Evolutionary conservation across 768 basidiomycete genomes (phyloP).

Genomic region (Trametes elegans): DNA sequence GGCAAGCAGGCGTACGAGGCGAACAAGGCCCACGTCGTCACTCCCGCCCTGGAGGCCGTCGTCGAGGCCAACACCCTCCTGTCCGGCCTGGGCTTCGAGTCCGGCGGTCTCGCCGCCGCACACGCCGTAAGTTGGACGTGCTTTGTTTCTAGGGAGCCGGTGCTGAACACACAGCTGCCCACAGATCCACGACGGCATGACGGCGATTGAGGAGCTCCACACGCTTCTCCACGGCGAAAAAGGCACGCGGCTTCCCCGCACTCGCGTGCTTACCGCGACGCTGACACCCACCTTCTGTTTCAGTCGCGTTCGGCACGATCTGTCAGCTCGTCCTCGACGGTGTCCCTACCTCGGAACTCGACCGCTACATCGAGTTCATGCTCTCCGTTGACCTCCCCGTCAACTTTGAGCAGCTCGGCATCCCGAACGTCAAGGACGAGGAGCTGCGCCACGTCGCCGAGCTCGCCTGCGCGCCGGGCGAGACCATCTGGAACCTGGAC

Average conservation of each 20-base stretch:
- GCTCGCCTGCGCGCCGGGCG: constrained; percentile 26
- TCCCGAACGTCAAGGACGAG: constrained; percentile 29
- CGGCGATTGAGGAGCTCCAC: constrained; percentile 29
- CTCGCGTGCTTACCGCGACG: not conserved
- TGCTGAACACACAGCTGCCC: not conserved
- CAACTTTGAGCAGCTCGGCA: constrained; percentile 30
- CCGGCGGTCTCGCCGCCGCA: constrained; percentile 31
- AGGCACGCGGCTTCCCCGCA: constrained; percentile 10
- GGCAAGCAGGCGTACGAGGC: constrained; percentile 32
- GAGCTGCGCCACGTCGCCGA: constrained; percentile 28
- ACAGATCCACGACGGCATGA: constrained; percentile 34
- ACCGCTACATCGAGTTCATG: constrained; percentile 32
- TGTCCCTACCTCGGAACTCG: constrained; percentile 24
- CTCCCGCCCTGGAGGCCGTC: constrained; percentile 33
- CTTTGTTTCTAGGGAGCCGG: not conserved
- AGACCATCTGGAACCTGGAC: constrained; percentile 35
- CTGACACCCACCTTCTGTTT: not conserved
- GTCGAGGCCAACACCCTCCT: constrained; percentile 33
- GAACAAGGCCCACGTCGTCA: constrained; percentile 29
- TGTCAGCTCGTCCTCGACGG: constrained; percentile 31
- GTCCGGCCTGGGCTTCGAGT: constrained; percentile 33
- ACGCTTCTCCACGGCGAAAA: constrained; percentile 32
- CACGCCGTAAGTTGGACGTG: constrained; percentile 28
- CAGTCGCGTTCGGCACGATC: constrained; percentile 32
- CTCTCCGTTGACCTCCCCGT: constrained; percentile 31